Evolutionary conservation across 352 stramenopile species (phyloP), one percentile per base, ranked within the genome.

Genomic region (Phytophthora meadii): DNA sequence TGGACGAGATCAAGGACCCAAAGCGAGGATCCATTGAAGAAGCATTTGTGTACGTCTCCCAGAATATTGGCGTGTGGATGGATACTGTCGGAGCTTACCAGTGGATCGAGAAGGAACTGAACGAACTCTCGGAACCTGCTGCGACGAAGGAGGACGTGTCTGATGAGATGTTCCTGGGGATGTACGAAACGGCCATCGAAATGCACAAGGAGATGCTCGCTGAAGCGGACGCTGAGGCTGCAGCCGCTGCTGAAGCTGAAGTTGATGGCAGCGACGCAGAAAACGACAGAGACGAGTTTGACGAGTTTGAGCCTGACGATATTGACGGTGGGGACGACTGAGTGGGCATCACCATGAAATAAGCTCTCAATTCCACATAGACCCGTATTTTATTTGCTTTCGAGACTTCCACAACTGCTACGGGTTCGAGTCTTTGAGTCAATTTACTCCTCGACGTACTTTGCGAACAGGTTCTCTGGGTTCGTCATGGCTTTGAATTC

Each of bases 401-500:
- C 24, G 37, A 36, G 30, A 17, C 19, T 55, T 30, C 27, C 27
- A 30, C 27, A 30, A 30, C 6, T 30, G 27, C 2, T 8, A 30
- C 27, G 27, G 42, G 46, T 8, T 15, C 24, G 51, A 55, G 24
- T 27, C 5, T 25, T 24, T 42, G 37, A 36, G 22, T 14, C 47
- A 32, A 30, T 9, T 75, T 79, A 92, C 34, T 90, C 72, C 68
- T 95, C 87, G 22, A 92, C 82, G 65, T 99, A 99, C 75, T 99
- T 99, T n/a, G 94, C 94, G 79, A 99, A 99, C 14, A 99, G 76
- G 74, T 99, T 99, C 47, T 97, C 89, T 17, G 91, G 86, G 36
- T 92, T 98, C 7, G 94, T 98, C 97, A 99, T 99, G 49, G 95
- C 94, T 74, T 99, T 99, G 80, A 99, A 99, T 81, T 99, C 97